Conservation (phyloP, 768 basidiomycete species). For the Jaapia argillacea region DNA sequence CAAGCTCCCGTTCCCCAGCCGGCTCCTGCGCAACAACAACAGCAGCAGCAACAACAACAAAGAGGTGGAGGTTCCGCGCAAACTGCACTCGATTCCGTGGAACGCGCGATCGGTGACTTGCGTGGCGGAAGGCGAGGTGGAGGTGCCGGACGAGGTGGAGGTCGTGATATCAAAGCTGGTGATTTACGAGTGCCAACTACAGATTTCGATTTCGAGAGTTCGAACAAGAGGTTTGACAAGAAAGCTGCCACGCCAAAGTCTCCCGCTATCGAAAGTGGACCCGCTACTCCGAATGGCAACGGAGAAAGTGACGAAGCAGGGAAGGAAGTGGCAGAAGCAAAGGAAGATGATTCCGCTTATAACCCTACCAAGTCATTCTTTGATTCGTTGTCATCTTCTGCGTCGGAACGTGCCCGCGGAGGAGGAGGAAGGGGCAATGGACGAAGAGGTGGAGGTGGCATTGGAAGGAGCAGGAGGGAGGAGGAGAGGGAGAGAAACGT, state of each 20-base stretch:
- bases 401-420: constrained; percentile 24
- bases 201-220: constrained; percentile 75
- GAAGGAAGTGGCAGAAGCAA: constrained; percentile 22
- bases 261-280: constrained; percentile 13
- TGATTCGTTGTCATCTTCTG: constrained; percentile 52
- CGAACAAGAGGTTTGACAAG: constrained; percentile 80
- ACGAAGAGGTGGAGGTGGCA: constrained; percentile 33
- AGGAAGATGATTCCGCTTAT: constrained; percentile 40
- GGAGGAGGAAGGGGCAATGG: constrained; percentile 34
- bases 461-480: constrained; percentile 62
- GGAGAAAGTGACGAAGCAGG: constrained; percentile 12
- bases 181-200: constrained; percentile 54
- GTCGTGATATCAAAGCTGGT: constrained; percentile 20
- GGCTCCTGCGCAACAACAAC: constrained; percentile 4
- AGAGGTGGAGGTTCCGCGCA: constrained; percentile 20
- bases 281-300: constrained; percentile 6
- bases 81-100: constrained; percentile 47
- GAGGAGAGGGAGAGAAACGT: constrained; percentile 81
- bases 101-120: constrained; percentile 43
- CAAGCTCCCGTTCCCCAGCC: constrained; percentile 9
- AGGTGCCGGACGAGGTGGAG: constrained; percentile 30
- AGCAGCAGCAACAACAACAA: constrained; percentile 11
- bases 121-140: constrained; percentile 20
- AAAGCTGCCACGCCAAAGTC: constrained; percentile 33
- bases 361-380: constrained; percentile 78